Evolutionary conservation across 1,284 basidiomycete species (phyloP), one percentile per base, ranked within the genome.

Genomic region (Athelia psychrophila): DNA sequence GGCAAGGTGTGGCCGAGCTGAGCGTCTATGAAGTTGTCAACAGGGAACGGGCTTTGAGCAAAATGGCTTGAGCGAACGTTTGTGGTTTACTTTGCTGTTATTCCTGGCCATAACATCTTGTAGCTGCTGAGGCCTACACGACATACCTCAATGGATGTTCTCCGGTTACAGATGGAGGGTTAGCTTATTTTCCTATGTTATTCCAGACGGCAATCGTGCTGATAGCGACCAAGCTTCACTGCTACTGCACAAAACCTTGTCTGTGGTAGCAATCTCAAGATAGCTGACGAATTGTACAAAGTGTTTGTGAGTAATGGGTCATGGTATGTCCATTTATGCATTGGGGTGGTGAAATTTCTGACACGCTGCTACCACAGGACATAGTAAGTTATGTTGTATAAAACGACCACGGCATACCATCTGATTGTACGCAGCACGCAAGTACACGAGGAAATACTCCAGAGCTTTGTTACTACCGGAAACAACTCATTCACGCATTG

Each of bases 401-500:
- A 5, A 5, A n/a, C n/a, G n/a, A n/a, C n/a, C n/a, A n/a, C n/a
- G n/a, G n/a, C n/a, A n/a, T n/a, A n/a, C n/a, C n/a, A n/a, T n/a
- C n/a, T n/a, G n/a, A n/a, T n/a, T n/a, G n/a, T n/a, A n/a, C n/a
- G n/a, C n/a, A n/a, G n/a, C n/a, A n/a, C n/a, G n/a, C n/a, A n/a
- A n/a, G n/a, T n/a, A n/a, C n/a, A n/a, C n/a, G n/a, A n/a, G n/a
- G n/a, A n/a, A n/a, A n/a, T n/a, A 30, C 27, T 6, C 6, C 6
- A 5, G 5, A 13, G 5, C 27, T 6, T 30, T 13, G 6, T 13
- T 30, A 13, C 27, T 30, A 30, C 6, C 19, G 6, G 18, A 15
- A 53, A 51, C 48, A 56, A 55, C 48, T 51, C 54, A 1, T 58
- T 55, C 33, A 13, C 54, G 3, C 54, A 56, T 47, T 55, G 56